Base-by-base conservation (phyloP, 106 monocot genomes). In the Cymbidium sinense region DNA sequence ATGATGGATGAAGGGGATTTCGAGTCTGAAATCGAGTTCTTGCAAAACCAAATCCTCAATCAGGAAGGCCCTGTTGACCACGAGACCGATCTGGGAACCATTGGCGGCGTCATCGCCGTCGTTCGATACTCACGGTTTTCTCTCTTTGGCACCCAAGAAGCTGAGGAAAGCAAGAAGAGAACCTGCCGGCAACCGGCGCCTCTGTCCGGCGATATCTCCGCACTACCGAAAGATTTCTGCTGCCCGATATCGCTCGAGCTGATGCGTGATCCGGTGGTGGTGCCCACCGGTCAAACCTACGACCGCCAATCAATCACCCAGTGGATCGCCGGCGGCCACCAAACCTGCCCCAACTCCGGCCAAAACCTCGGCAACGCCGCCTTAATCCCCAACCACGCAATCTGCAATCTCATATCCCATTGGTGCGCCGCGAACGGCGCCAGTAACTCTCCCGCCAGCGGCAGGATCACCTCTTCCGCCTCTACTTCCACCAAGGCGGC, bases 191-290 rank as follows among this genome's bases (percentile, higher is more conserved):
- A 25, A 17, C 80, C 72, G 50, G 2, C 47, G 47, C 47, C 13
- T 13, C 47, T 2, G 13, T 11, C 13, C 47, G 13, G 47, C 11
- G 47, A 47, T 13, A 79, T 91, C 27, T 83, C 87, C 79, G 62
- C 93, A 9, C 47, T 15, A 11, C 95, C 95, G 19, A 86, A 77
- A 65, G 88, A 96, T 75, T 96, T 96, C 83, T 87, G 95, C 44
- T 96, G 95, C 84, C 93, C 95, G 31, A 93, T 96, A 61, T 95
- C 95, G 20, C 88, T 95, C 7, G 95, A 95, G 82, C 83, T 95
- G 75, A 95, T 95, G 95, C 70, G 70, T 11, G 95, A 96, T 27
- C 95, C 95, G 28, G 95, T 96, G 73, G 90, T 90, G 50, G 87
- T 93, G 11, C 58, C 80, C 52, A 96, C 93, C 6, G 95, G 95